A percentile compares a stretch with the other conserved stretches of the same genome.
Conservation (phyloP, 495 filamentous ascomycete genomes). For the Hypomontagnella monticulosa region DNA sequence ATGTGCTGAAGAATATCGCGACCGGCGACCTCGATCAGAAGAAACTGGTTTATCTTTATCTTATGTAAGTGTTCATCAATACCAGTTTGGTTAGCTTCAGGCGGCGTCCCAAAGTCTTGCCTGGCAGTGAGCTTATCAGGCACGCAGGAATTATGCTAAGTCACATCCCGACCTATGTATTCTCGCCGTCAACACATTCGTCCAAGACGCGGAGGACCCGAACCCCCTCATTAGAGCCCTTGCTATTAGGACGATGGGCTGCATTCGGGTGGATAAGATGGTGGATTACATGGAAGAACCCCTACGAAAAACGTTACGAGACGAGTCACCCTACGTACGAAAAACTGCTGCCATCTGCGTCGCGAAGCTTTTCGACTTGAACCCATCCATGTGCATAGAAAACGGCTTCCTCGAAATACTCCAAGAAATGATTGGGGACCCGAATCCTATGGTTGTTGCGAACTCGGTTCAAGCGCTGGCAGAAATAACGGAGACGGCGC, state of each 20-base stretch:
- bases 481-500: slow-evolving; percentile 89
- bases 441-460: slow-evolving; percentile 98
- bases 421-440: slow-evolving; percentile 95
- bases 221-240: slow-evolving; percentile 95
- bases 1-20: slow-evolving; percentile 99
- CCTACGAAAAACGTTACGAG: slow-evolving; percentile 91
- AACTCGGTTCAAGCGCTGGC: slow-evolving; percentile 93
- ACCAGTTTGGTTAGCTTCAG: background rate
- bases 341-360: slow-evolving; percentile 99
- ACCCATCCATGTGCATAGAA: slow-evolving; percentile 89
- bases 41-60: slow-evolving; percentile 98
- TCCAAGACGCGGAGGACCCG: slow-evolving; percentile 98
- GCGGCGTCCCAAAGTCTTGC: background rate
- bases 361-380: slow-evolving; percentile 96
- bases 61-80: slow-evolving; percentile 74
- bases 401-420: slow-evolving; percentile 97
- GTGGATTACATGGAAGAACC: slow-evolving; percentile 99
- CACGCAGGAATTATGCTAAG: slow-evolving; percentile 95
- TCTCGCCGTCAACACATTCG: slow-evolving; percentile 98
- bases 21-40: slow-evolving; percentile 96
- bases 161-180: slow-evolving; percentile 99
- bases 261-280: slow-evolving; percentile 99
- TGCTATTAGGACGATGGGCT: slow-evolving; percentile 99
- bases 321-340: slow-evolving; percentile 97
- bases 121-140: slow-evolving; percentile 32